A percentile compares a stretch with the other conserved stretches of the same genome.
phyloP scores from a whole-genome alignment of 306 rosid species.

The Cucurbita maxima region DNA sequence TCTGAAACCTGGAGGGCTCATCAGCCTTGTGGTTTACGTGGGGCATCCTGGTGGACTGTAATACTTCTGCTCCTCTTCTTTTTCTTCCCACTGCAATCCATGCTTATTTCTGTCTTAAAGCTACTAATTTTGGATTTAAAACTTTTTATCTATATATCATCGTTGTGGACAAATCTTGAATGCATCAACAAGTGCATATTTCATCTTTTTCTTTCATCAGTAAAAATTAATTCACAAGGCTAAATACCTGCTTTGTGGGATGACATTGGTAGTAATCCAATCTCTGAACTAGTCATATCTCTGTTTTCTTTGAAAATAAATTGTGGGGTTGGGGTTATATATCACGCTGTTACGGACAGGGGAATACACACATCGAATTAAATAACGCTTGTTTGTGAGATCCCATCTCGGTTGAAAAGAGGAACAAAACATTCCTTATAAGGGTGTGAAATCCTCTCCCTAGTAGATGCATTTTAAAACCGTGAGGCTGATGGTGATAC shows the following conservation, averaged over 20 bases:
- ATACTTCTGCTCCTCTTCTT: constrained; percentile 12
- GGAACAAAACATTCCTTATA: too few species aligned
- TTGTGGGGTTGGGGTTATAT: not conserved
- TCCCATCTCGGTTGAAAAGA: too few species aligned
- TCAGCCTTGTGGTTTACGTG: constrained; percentile 70
- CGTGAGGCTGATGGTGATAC: too few species aligned
- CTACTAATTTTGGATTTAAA: not conserved
- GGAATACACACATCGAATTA: not conserved
- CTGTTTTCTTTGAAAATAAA: too few species aligned
- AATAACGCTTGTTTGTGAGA: too few species aligned
- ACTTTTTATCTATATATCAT: not conserved
- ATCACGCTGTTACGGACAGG: not conserved
- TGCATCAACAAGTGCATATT: not conserved
- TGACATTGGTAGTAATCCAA: not conserved
- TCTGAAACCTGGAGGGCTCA: constrained; percentile 54
- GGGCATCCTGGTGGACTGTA: constrained; percentile 94
- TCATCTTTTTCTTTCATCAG: not conserved
- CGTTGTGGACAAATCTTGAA: not conserved
- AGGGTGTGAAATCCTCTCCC: too few species aligned
- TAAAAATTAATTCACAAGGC: not conserved
- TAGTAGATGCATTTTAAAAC: too few species aligned
- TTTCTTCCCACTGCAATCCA: not conserved
- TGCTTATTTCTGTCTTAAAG: not conserved
- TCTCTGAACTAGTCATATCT: not conserved
- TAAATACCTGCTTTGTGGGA: not conserved